Evolutionary conservation across 2,329 filamentous ascomycete genomes (phyloP), one percentile per base, ranked within the genome.

Genomic region (Beauveria sp.): DNA sequence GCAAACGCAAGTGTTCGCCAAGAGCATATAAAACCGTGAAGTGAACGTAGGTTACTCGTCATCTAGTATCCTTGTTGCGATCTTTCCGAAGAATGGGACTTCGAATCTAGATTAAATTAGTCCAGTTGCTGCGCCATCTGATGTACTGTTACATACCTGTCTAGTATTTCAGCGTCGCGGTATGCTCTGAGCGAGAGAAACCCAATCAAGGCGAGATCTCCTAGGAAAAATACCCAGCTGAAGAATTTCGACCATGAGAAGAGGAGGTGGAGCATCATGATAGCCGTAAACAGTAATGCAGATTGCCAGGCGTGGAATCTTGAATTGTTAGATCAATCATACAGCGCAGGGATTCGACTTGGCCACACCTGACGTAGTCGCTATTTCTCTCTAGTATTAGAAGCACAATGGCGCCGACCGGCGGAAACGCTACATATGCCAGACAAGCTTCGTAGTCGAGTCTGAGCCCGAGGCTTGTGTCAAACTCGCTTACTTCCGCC

Each of bases 231-330:
- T 22, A 93, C 72, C 90, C 91, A 97, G 64, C 89, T 93, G 2
- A 98, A 78, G 61, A 96, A 86, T 1, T 80, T 82, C 26, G 90
- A 93, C 89, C 91, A 96, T 14, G 87, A 88, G 74, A 98, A 88
- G 48, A 98, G 77, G 43, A 98, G 81, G 72, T 98, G 93, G 26
- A 97, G 67, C 57, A 96, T 75, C 74, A 93, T 84, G 62, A 86
- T 70, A 54, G 83, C 83, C 0, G 90, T 88, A 73, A 96, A 97
- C 3, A 96, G 75, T 69, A 96, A 80, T 65, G 88, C 88, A 7
- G 89, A 90, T 76, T 99, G 95, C 93, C 95, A 99, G 8, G 95
- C 95, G 74, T 99, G 95, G 68, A 98, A 98, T 65, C 90, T 48
- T 58, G 16, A 60, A 3, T 48, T 31, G 28, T 45, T 53, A 59